Base-by-base conservation (phyloP, 2,329 filamentous ascomycete genomes). In the Hypoxylon rubiginosum region DNA sequence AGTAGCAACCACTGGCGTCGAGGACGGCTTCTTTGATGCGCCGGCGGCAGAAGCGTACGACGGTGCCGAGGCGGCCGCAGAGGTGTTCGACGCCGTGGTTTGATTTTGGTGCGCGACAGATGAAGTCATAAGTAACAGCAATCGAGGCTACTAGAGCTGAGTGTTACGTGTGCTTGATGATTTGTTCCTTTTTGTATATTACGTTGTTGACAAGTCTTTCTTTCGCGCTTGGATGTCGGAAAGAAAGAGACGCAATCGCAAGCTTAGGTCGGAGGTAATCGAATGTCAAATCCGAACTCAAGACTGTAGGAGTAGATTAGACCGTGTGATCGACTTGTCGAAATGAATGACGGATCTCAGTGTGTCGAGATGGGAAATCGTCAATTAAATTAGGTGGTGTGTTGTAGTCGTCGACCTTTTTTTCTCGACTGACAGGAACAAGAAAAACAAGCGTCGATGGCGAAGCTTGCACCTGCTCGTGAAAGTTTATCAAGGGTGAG, bases 11-110 rank as follows among this genome's bases (percentile, higher is more conserved):
- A 87, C 78, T 77, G 88, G 86, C 80, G 86, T 85, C 80, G 86
- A 83, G 76, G 84, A 81, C 78, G 83, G 81, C 84, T 90, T 90
- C 84, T 89, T 89, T 71, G 83, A 82, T 80, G 85, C 84, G 82
- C 86, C 83, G 79, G 84, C 88, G 82, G 88, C 88, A 75, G 88
- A 89, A 83, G 88, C 88, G 88, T 90, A 90, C 78, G 88, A 90
- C 79, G 82, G 77, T 80, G 86, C 83, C 79, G 86, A 83, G 77
- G 85, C 82, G 79, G 85, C 83, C 80, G 85, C 83, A 72, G 79
- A 80, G 79, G 82, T 81, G 80, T 82, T 87, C 77, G 84, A 83
- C 83, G 87, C 86, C 86, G 84, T 80, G 75, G 79, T 84, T 77
- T 81, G 78, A 77, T 82, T 84, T 78, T 84, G 82, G 81, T 84